Evolutionary conservation across 441 rosid genomes (phyloP), one percentile per base, ranked within the genome.

Genomic region (Erodium moschatum): DNA sequence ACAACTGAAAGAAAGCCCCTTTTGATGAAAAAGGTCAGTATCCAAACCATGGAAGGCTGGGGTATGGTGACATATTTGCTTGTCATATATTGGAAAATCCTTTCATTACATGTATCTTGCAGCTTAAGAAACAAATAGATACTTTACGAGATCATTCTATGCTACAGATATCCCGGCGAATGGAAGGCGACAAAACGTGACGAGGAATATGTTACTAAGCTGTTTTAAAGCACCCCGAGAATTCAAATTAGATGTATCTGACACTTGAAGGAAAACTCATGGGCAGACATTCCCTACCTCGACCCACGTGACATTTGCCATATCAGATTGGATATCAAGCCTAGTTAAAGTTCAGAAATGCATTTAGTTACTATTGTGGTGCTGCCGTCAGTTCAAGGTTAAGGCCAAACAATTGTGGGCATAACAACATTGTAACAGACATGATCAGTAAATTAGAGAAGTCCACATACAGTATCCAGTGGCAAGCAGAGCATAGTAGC

Each of bases 401-500:
- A 29, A 29, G 31, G 31, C 4, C 31, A 29, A 29, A 29, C 31
- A 29, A 29, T 29, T 29, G 31, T 29, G 2, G 31, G 31, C 31
- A 29, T 29, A 3, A 29, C 31, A 4, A 29, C 31, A 29, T 29
- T 29, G 31, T 29, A 29, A 29, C 31, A 4, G 31, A 29, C 31
- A 1, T 1, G 4, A 0, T 29, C 3, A 29, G 31, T 29, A 29
- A 1, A 29, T 3, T 29, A 29, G 48, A 58, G 21, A 64, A 66
- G 67, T 68, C 40, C 13, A 80, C 89, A 2, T 82, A 90, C 95
- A 48, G 95, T 88, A 73, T 88, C 97, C 40, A 90, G 89, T 0
- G 95, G 97, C 68, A 88, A 81, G 77, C 97, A 90, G 77, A 90
- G 87, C 2, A 83, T 56, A 15, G 89, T 85, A 16, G 95, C 95